Percentiles rank a stretch among this genome's conserved stretches.
Conservation (phyloP, 805 yeast genomes). For the Komagataella mondaviorum region DNA sequence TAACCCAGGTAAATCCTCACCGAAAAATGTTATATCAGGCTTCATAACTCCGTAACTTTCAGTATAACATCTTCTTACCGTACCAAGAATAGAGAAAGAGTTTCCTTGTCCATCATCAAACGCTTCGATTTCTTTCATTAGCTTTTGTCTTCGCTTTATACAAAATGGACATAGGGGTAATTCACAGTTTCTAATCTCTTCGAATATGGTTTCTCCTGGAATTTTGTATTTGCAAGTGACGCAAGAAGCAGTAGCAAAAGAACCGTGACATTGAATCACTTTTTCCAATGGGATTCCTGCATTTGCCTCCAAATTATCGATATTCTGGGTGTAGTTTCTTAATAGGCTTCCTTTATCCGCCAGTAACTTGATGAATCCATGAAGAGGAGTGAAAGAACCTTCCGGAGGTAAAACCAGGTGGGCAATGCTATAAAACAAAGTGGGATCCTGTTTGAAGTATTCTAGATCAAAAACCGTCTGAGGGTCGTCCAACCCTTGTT, state of each 20-base stretch:
- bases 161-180: constrained; percentile 70
- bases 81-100: neutral
- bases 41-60: constrained; percentile 71
- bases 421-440: constrained; percentile 77
- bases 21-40: constrained; percentile 89
- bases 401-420: constrained; percentile 73
- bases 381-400: constrained; percentile 57
- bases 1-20: constrained; percentile 63
- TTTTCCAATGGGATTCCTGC: constrained; percentile 61
- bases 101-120: constrained; percentile 15
- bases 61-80: constrained; percentile 10
- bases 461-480: constrained; percentile 77
- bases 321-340: constrained; percentile 83
- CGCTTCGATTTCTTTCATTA: constrained; percentile 14
- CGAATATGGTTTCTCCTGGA: constrained; percentile 52
- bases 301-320: constrained; percentile 73
- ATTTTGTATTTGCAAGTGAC: constrained; percentile 56
- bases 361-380: constrained; percentile 60
- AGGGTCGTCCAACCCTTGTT: constrained; percentile 69
- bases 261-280: constrained; percentile 84
- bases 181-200: constrained; percentile 40
- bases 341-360: constrained; percentile 67
- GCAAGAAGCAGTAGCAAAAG: constrained; percentile 82
- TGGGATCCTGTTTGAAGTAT: constrained; percentile 64
- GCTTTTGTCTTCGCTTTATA: constrained; percentile 22